Base-by-base conservation (phyloP, 257 asterid species). In the Rhazya stricta region DNA sequence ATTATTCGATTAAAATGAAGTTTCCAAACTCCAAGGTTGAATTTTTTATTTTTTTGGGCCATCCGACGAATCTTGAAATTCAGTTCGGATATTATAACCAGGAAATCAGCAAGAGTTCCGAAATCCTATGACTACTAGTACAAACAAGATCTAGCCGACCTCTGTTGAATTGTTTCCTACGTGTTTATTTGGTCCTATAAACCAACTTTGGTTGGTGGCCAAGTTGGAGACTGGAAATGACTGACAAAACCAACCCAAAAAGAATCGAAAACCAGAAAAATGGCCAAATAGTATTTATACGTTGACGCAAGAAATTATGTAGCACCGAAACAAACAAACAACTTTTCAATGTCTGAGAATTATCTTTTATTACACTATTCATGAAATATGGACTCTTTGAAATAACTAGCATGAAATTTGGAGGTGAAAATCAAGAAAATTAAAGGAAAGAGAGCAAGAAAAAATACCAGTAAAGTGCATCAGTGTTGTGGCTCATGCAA, bases 401-500 rank as follows among this genome's bases (percentile, higher is more conserved):
- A 43, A 43, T 43, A 6, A 48, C 32, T 4, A 27, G 37, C 43
- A 39, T 39, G 43, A 39, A 39, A 43, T 43, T 42, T 42, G 8
- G 48, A 29, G 39, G 68, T 12, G 1, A 66, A 19, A 66, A 16
- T 34, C 57, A 66, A 66, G 27, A 18, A 66, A 68, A 45, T 42
- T 42, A 1, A 41, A 10, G 3, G 2, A 23, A 34, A n/a, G 46
- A 37, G 48, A 51, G 25, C 2, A 63, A 63, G 46, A 56, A 27
- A 1, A 21, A 65, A 58, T 86, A 91, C 97, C 97, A 91, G 86
- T 89, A 93, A 71, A 93, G 85, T 1, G 97, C 89, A 72, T 93
- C 98, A 16, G 92, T 92, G 73, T 77, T 93, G 79, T 93, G 98
- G 85, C 97, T 91, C 98, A 93, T 93, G 74, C 98, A 93, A n/a